Evolutionary conservation across 2,329 filamentous ascomycete species (phyloP).

Genomic region (Fusarium floridanum): DNA sequence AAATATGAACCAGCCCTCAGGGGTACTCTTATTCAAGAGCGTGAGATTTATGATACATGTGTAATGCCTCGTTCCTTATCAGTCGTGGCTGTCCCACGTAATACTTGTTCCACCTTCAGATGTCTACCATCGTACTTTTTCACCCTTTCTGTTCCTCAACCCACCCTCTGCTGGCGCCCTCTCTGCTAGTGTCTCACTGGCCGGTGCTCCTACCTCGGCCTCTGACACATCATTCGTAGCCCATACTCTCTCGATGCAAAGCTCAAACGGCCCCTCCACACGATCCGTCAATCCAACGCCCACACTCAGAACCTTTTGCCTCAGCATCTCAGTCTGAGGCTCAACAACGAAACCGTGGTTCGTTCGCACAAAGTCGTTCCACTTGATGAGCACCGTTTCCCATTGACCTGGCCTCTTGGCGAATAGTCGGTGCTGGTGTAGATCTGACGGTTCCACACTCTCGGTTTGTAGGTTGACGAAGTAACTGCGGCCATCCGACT

Average conservation of each 20-base stretch:
- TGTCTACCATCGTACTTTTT: constrained; percentile 54
- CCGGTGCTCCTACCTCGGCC: constrained; percentile 42
- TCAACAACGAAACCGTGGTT: constrained; percentile 94
- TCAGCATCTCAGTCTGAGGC: constrained; percentile 90
- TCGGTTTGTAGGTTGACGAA: constrained; percentile 97
- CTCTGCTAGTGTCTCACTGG: constrained; percentile 30
- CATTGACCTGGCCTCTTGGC: constrained; percentile 84
- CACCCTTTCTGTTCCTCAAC: constrained; percentile 54
- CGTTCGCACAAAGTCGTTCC: constrained; percentile 93
- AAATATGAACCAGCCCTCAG: not conserved
- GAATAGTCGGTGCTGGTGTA: constrained; percentile 94
- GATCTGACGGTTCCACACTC: constrained; percentile 90
- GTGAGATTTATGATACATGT: constrained; percentile 18
- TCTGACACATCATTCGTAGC: constrained; percentile 75
- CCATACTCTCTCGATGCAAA: constrained; percentile 89
- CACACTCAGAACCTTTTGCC: constrained; percentile 86
- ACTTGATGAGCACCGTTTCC: constrained; percentile 94
- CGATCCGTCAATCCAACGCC: constrained; percentile 92
- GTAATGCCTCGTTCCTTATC: constrained; percentile 4
- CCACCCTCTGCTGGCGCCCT: constrained; percentile 43
- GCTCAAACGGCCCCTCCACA: constrained; percentile 87
- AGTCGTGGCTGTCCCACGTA: not conserved
- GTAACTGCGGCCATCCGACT: constrained; percentile 91
- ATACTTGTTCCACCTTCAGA: not conserved
- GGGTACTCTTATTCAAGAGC: constrained; percentile 5